These are phyloP conservation scores for Nannochloris sp. DNA, from an alignment of 139 green algal genomes.

Conservation along the genomic window DNA sequence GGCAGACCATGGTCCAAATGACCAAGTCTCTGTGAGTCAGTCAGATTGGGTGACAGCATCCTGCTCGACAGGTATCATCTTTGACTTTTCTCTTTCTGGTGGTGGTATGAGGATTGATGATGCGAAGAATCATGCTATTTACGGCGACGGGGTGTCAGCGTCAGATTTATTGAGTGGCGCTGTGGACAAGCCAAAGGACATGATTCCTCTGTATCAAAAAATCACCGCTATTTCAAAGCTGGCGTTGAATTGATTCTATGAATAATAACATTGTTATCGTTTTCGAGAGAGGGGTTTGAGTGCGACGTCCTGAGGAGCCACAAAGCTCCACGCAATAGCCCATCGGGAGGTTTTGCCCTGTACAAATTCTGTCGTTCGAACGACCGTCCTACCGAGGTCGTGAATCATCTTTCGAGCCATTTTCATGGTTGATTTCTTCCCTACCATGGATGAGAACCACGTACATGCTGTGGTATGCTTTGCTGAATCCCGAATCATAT, in stretches of 20 bases:
- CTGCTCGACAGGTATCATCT: slow-evolving; percentile 2
- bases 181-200: not conserved
- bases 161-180: slow-evolving; percentile 5
- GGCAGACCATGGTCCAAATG: slow-evolving; percentile 5
- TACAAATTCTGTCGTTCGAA: slow-evolving; percentile 73
- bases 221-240: slow-evolving; percentile 5
- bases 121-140: slow-evolving; percentile 7
- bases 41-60: slow-evolving; percentile 10
- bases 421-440: slow-evolving; percentile 69
- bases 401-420: slow-evolving; percentile 23
- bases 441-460: slow-evolving; percentile 84
- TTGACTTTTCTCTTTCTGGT: slow-evolving; percentile 14
- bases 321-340: slow-evolving; percentile 82
- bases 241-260: not conserved
- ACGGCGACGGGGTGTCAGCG: not conserved
- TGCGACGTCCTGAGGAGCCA: slow-evolving; percentile 36
- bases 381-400: slow-evolving; percentile 29
- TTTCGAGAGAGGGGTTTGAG: slow-evolving; percentile 30
- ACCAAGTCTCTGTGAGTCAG: not conserved
- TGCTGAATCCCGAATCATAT: slow-evolving; percentile 78
- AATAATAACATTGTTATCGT: not conserved
- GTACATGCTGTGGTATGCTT: slow-evolving; percentile 13
- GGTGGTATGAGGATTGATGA: slow-evolving; percentile 2
- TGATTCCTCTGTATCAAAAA: slow-evolving; percentile 13
- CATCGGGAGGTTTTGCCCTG: slow-evolving; percentile 79